Base-by-base conservation (phyloP, 2,329 filamentous ascomycete genomes). In the Fusarium clavum region DNA sequence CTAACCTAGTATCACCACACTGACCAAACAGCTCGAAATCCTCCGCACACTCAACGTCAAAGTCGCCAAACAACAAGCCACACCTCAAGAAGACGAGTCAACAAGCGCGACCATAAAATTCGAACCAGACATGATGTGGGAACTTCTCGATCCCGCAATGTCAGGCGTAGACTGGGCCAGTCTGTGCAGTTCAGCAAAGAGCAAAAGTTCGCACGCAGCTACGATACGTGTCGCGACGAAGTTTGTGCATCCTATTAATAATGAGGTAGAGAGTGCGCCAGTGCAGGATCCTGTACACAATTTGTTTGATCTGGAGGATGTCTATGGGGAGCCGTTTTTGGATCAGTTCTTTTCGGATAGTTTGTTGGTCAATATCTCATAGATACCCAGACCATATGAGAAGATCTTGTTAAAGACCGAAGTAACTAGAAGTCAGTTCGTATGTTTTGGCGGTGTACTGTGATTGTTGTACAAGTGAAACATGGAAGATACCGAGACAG, bases 301-400 rank as follows among this genome's bases (percentile, higher is more conserved):
- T 34, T 16, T 67, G 2, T 70, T 69, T 20, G 67, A 73, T 34
- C 20, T 70, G 44, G 69, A 43, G 43, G 70, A 56, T 65, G 55
- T 60, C 3, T 73, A 64, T 10, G 64, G 68, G 8, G 67, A 70
- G 3, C 70, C 72, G 0, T 74, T 74, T 41, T 3, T 74, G 2
- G 72, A 74, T 43, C 67, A 74, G 18, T 73, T 74, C 41, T 67
- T 74, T 30, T 74, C 72, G 2, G 72, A 74, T 2, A 70, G 65
- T 6, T 60, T 74, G 12, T 12, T 74, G 6, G 61, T 64, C 1
- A 71, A 71, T 24, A 41, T 71, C 10, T 67, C 60, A 13, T 70
- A 47, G n/a, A 38, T 38, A 38, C 18, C 18, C 20, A 20, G 20
- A 3, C 20, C 3, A 20, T 20, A 20, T 20, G 20, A 20, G 3